Base-by-base conservation (phyloP, 495 filamentous ascomycete genomes). In the Penicillium alfredii region DNA sequence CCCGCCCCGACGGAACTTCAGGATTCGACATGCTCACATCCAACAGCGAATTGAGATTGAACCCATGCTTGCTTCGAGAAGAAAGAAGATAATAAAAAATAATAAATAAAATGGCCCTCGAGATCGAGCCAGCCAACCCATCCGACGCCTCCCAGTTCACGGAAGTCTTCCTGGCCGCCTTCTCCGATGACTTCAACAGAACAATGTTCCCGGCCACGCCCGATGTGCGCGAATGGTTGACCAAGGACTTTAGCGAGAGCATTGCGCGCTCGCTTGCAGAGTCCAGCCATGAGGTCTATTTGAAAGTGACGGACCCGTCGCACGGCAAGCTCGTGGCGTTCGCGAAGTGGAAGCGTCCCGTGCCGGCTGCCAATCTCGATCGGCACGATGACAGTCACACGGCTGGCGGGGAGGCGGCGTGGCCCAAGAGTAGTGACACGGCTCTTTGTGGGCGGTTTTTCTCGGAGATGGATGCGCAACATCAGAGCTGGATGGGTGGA, bases 401-500 rank as follows among this genome's bases (percentile, higher is more conserved):
- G 6, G 17, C 19, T 15, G 18, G n/a, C 2, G 26, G 26, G 8
- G 35, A 27, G 9, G 21, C 13, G 3, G 18, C 8, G 11, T 55
- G 47, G 47, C 49, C 59, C 0, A 25, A 32, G 10, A 35, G 38
- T 11, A 42, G 44, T 12, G 47, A 56, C 30, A 25, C 15, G 22
- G 42, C 33, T 1, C 40, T 58, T 1, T 58, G 56, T 13, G 44
- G 47, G 9, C 3, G 15, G n/a, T 58, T 63, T 26, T 56, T 60
- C 24, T 44, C 9, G 1, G 45, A 22, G 6, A 56, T 56, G 54
- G 39, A 43, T 10, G 30, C 12, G 5, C 22, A 45, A 13, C 40
- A 51, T 38, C n/a, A 28, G 16, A 9, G 37, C 16, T 27, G 45
- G 20, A 60, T 63, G 59, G 43, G 43, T 2, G 34, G 25, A 4